phyloP scores from a whole-genome alignment of 805 yeast genomes.

The Metschnikowia koreensis region DNA sequence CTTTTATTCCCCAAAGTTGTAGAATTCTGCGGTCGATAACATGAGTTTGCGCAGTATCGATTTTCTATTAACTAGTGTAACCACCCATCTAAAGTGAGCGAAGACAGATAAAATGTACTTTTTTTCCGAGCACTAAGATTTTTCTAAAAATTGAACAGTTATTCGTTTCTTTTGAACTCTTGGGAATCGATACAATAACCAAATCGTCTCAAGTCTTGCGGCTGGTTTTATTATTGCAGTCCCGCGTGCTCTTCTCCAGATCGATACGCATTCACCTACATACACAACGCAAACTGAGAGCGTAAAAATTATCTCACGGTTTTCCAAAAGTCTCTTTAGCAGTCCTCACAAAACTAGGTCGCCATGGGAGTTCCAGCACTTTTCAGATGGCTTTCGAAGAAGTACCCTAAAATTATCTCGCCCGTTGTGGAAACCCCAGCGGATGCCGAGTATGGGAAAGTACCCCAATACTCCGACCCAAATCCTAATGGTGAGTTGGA shows the following conservation, averaged over 20 bases:
- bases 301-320: not conserved
- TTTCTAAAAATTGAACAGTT: no score
- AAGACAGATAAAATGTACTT: no score
- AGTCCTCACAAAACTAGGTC: not conserved
- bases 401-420: slow-evolving; percentile 90
- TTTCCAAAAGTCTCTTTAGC: not conserved
- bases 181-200: no score
- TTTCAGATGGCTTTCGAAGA: slow-evolving; percentile 90
- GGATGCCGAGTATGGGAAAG: slow-evolving; percentile 36
- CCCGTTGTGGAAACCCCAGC: slow-evolving; percentile 79
- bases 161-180: no score
- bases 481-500: slow-evolving; percentile 97
- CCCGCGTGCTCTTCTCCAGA: not conserved
- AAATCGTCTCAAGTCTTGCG: no score
- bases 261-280: slow-evolving; percentile 4
- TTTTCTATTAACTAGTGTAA: no score
- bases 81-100: no score
- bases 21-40: not conserved
- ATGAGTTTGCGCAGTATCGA: not conserved
- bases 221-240: no score
- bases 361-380: slow-evolving; percentile 96
- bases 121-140: no score
- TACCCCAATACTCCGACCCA: slow-evolving; percentile 57
- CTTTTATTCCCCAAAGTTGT: no score
- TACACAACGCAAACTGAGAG: slow-evolving; percentile 3